phyloP scores from a whole-genome alignment of 805 yeast species.

The Starmerella asiatica region DNA sequence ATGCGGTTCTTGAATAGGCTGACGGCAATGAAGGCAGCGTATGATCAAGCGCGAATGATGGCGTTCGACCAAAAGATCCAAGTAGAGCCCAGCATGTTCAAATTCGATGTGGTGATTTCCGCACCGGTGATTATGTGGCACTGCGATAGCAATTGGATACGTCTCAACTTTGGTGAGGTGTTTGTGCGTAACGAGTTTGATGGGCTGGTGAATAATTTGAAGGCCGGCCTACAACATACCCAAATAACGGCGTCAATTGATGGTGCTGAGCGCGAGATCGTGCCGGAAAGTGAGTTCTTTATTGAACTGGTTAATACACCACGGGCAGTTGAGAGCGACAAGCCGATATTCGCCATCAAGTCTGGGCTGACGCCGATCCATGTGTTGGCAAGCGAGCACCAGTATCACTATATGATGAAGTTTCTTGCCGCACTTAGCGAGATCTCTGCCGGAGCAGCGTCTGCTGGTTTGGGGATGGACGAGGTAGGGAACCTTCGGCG shows the following conservation, averaged over 20 bases:
- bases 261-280: conserved; percentile 36
- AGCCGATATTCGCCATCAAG: conserved; percentile 31
- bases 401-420: conserved; percentile 44
- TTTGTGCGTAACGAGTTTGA: conserved; percentile 50
- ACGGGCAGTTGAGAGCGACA: background rate
- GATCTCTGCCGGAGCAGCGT: conserved; percentile 38
- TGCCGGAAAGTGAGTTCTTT: conserved; percentile 13
- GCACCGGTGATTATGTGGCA: conserved; percentile 85
- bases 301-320: conserved; percentile 7
- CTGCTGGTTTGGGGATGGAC: conserved; percentile 35
- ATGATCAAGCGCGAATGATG: conserved; percentile 76
- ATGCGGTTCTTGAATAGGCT: conserved; percentile 57
- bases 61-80: conserved; percentile 72
- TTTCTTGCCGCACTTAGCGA: conserved; percentile 42
- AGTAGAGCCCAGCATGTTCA: conserved; percentile 45
- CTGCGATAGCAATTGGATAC: conserved; percentile 41
- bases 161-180: conserved; percentile 71
- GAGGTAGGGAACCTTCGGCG: conserved; percentile 25
- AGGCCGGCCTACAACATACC: conserved; percentile 60
- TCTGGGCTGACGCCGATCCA: conserved; percentile 54
- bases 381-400: conserved; percentile 59
- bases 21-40: conserved; percentile 73
- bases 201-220: conserved; percentile 35
- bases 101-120: conserved; percentile 54
- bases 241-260: conserved; percentile 48